Conservation (phyloP, 441 rosid genomes). For the Bruguiera hainesii region DNA sequence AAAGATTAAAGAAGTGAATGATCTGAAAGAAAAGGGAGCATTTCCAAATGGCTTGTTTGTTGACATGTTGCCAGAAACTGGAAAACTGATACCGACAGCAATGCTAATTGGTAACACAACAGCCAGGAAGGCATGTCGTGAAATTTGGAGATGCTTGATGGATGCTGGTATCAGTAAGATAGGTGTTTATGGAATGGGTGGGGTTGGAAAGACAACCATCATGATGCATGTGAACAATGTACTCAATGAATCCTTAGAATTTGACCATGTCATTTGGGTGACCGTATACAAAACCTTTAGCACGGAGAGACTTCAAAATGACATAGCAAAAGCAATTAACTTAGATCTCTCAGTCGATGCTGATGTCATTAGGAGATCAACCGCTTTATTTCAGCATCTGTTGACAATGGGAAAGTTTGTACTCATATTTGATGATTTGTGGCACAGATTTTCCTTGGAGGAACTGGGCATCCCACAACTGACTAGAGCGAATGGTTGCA, state of each 20-base stretch:
- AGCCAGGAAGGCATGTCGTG: constrained; percentile 8
- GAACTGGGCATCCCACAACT: constrained; percentile 25
- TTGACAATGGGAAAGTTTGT: constrained; percentile 6
- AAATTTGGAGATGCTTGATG: constrained; percentile 17
- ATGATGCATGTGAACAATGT: constrained; percentile 24
- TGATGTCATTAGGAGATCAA: constrained; percentile 11
- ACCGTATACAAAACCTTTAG: constrained; percentile 13
- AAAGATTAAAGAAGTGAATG: constrained; percentile 13
- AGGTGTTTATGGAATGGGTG: constrained; percentile 28
- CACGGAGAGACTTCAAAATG: constrained; percentile 16
- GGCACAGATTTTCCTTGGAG: constrained; percentile 20
- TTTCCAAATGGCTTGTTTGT: constrained; percentile 23
- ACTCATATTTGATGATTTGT: constrained; percentile 24
- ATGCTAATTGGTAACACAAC: constrained; percentile 3
- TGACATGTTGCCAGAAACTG: constrained; percentile 4
- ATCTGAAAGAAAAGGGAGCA: constrained; percentile 12
- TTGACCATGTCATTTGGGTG: constrained; percentile 27
- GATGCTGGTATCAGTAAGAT: constrained; percentile 8
- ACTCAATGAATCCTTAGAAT: constrained; percentile 2
- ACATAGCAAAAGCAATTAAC: constrained; percentile 15
- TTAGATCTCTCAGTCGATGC: constrained; percentile 8
- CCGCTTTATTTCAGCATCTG: constrained; percentile 13
- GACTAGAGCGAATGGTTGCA: constrained; percentile 17
- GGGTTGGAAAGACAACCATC: constrained; percentile 24
- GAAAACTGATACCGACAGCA: constrained; percentile 15